These are phyloP conservation scores for Metschnikowia peoriensis DNA, from an alignment of 805 yeast species.

Conservation along the genomic window DNA sequence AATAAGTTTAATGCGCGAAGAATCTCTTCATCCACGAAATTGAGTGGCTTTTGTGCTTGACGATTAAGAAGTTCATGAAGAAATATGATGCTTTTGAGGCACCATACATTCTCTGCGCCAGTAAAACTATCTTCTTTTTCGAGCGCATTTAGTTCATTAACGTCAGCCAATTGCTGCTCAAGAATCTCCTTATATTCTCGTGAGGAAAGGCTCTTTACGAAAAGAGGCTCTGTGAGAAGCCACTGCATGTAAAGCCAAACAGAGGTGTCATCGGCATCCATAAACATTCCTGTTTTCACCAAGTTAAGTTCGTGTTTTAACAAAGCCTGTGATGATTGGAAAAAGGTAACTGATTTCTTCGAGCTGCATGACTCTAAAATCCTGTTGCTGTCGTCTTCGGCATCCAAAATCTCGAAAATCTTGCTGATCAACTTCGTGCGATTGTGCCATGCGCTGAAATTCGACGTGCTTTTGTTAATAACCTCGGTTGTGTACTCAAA, in stretches of 20 bases:
- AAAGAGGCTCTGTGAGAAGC: slow-evolving; percentile 53
- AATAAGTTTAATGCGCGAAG: slow-evolving; percentile 40
- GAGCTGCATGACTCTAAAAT: not conserved
- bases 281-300: slow-evolving; percentile 79
- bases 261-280: slow-evolving; percentile 93
- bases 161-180: slow-evolving; percentile 42
- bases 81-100: slow-evolving; percentile 59
- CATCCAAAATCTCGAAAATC: slow-evolving; percentile 32
- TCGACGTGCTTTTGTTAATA: slow-evolving; percentile 82
- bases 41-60: slow-evolving; percentile 2
- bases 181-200: slow-evolving; percentile 39
- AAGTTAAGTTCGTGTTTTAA: slow-evolving; percentile 60
- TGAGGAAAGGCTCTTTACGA: slow-evolving; percentile 27
- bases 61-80: slow-evolving; percentile 34
- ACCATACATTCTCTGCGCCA: slow-evolving; percentile 68
- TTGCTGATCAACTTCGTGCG: slow-evolving; percentile 66
- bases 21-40: slow-evolving; percentile 23
- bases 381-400: not conserved
- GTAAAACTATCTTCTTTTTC: slow-evolving; percentile 61
- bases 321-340: slow-evolving; percentile 33
- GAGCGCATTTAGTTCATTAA: slow-evolving; percentile 64
- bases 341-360: slow-evolving; percentile 20
- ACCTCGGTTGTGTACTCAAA: slow-evolving; percentile 73
- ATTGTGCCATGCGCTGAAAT: slow-evolving; percentile 96
- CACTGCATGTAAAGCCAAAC: slow-evolving; percentile 89